Evolutionary conservation across 2,329 filamentous ascomycete species (phyloP), one percentile per base, ranked within the genome.

Genomic region (Alternaria alternata): DNA sequence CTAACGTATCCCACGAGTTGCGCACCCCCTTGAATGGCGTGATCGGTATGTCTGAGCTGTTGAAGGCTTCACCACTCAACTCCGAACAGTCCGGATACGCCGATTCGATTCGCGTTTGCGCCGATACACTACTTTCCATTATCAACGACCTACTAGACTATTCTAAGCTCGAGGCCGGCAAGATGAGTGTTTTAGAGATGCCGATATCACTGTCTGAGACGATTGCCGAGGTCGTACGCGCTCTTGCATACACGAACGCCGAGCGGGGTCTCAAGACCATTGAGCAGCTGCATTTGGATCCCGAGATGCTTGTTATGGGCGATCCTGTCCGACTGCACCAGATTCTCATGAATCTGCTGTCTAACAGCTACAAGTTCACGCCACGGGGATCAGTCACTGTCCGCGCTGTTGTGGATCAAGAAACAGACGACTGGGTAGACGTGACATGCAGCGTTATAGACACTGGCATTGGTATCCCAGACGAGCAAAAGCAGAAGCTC

Each of bases 301-400:
- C 83, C 1, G 81, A 86, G 48, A 78, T 87, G 57, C 77, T 83
- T 7, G 82, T 85, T 9, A 80, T 84, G 76, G 82, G 82, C 9
- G 83, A 85, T 63, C 82, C 82, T 3, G 81, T 84, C 3, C 77
- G 82, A n/a, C 68, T 84, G 5, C 82, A 84, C 63, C 82, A 84
- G 43, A 82, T 84, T 38, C 67, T 84, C 32, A 91, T 92, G 67
- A 97, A 97, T 72, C 85, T 97, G 26, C 91, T 97, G 43, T 91
- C 91, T 64, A 97, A 97, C 81, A 94, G 91, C 73, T 90, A 97
- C 78, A 97, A 97, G 75, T 97, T 97, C 75, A 97, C 94, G 0
- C 91, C 94, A 58, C 86, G 90, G 59, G 94, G 94, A 0, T 91
- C 90, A 0, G 91, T 97, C 59, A 96, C 92, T 0, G 92, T 97